These are phyloP conservation scores for Mycosphaerella sp. DNA, from an alignment of 2,329 filamentous ascomycete genomes.

Conservation along the genomic window DNA sequence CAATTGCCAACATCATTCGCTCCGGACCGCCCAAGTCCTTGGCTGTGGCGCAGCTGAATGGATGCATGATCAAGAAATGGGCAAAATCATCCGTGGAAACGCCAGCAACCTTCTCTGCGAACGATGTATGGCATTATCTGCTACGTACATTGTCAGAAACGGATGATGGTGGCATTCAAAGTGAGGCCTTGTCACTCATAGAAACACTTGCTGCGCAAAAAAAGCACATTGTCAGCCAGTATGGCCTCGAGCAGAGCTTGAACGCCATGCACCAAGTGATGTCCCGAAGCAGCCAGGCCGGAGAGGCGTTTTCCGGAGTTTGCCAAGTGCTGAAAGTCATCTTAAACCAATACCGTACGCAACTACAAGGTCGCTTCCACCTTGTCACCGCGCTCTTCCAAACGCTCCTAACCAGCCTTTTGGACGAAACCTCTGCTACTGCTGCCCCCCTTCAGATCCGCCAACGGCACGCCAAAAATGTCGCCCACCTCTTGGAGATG, in stretches of 20 bases:
- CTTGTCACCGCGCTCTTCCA: constrained; percentile 52
- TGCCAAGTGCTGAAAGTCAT: constrained; percentile 49
- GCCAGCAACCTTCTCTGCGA: neutral
- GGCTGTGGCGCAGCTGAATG: neutral
- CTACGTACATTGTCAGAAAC: neutral
- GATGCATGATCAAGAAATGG: neutral
- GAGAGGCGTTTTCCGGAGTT: constrained; percentile 47
- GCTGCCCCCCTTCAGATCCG: constrained; percentile 14
- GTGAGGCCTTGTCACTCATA: constrained; percentile 17
- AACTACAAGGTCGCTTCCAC: constrained; percentile 55
- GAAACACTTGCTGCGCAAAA: constrained; percentile 22
- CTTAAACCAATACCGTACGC: constrained; percentile 52
- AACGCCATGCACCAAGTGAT: constrained; percentile 33
- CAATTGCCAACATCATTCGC: neutral
- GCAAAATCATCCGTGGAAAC: neutral
- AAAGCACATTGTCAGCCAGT: constrained; percentile 39
- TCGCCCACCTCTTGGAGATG: constrained; percentile 51
- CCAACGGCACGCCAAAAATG: constrained; percentile 43
- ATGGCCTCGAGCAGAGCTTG: constrained; percentile 39
- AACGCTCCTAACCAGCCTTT: constrained; percentile 50
- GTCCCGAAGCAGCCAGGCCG: constrained; percentile 23
- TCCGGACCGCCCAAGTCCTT: neutral
- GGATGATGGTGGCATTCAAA: neutral
- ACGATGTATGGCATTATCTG: constrained; percentile 4
- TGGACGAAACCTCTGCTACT: constrained; percentile 34